Evolutionary conservation across 129 eudicot genomes (phyloP), one percentile per base, ranked within the genome.

Genomic region (Chrysanthemum lavandulifolium): DNA sequence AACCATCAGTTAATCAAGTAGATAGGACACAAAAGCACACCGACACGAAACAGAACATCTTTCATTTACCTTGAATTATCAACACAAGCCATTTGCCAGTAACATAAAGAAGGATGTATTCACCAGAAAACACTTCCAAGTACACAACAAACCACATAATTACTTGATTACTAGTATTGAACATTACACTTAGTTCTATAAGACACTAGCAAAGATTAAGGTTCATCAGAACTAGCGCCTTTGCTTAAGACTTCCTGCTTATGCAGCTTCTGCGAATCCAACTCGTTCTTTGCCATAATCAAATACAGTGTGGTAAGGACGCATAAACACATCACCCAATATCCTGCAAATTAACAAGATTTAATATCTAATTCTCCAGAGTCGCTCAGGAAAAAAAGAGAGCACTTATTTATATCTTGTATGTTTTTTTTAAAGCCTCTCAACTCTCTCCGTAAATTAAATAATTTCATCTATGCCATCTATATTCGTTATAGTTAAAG

Each of bases 201-300:
- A n/a, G 9, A 71, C 55, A 40, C 1, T 4, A 55, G 1, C 68
- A 72, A 60, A 47, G 68, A 57, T 57, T 52, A 23, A 59, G 12
- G 77, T 47, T 61, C 69, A 45, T 9, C 2, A 1, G 27, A 54
- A 59, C 27, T 57, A 21, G 67, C 68, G 7, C 58, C 59, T 71
- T 61, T 73, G 15, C 19, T 47, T 45, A 43, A 59, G 12, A 59
- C 1, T 12, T 14, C 69, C 6, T 48, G 27, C 45, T 78, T 82
- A 92, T 25, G 91, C 95, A n/a, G 95, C 89, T 71, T 85, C 87
- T 0, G 98, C 96, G 66, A 92, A 92, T 68, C 98, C 98, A 55
- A 92, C 88, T 66, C 87, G 80, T 6, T 73, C 52, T 2, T 87
- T 87, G 31, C 92, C 95, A 71, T 52, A 83, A 70, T 93, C 98